phyloP scores from a whole-genome alignment of 331 rosid genomes.

The Acacia concinna region DNA sequence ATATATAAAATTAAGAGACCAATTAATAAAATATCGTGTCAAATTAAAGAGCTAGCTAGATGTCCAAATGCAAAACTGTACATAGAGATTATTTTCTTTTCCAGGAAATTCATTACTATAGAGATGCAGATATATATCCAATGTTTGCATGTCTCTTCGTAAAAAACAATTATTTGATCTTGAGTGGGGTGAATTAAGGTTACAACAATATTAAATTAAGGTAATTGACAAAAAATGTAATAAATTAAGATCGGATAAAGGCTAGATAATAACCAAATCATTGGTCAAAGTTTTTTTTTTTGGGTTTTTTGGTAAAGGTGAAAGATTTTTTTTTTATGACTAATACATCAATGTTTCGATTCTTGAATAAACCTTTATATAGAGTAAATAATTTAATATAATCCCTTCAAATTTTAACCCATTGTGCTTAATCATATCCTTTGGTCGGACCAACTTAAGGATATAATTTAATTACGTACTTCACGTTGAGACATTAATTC shows the following conservation, averaged over 20 bases:
- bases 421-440: not conserved
- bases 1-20: no score
- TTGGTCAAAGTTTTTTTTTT: not conserved
- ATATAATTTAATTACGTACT: not conserved
- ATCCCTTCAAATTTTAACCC: not conserved
- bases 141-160: no score
- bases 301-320: not conserved
- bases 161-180: no score
- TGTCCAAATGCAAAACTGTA: no score
- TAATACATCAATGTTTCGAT: not conserved
- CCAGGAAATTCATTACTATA: no score
- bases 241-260: not conserved
- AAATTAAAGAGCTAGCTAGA: no score
- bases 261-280: not conserved
- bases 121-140: no score
- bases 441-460: not conserved
- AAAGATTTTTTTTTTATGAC: not conserved
- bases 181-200: not conserved
- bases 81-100: no score
- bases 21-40: no score
- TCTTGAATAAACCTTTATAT: no score
- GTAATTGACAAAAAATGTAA: not conserved
- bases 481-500: not conserved
- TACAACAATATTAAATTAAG: not conserved
- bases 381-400: no score